phyloP scores from a whole-genome alignment of 768 basidiomycete genomes.

The Hericium erinaceus region DNA sequence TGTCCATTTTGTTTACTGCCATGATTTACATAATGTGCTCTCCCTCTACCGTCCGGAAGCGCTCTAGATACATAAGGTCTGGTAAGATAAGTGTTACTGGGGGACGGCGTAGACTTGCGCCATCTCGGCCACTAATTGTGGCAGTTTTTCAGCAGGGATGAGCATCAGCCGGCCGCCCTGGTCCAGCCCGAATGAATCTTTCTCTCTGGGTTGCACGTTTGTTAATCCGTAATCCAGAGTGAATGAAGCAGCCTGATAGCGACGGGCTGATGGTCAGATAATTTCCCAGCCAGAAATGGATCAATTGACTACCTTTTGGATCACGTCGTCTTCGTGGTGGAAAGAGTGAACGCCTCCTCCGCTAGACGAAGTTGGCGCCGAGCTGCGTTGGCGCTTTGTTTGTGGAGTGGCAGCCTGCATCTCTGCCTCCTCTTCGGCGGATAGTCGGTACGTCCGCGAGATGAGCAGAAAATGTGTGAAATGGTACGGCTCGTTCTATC shows the following conservation, averaged over 20 bases:
- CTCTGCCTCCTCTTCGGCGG: conserved; percentile 59
- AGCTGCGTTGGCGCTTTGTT: conserved; percentile 32
- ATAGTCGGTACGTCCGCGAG: conserved; percentile 70
- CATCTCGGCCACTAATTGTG: conserved; percentile 28
- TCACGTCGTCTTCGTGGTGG: conserved; percentile 79
- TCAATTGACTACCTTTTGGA: conserved; percentile 44
- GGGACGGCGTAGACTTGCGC: conserved; percentile 13
- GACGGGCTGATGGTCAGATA: not conserved
- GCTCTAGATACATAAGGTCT: not conserved
- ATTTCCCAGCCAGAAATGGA: not conserved
- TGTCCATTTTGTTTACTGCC: not conserved
- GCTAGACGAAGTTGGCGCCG: conserved; percentile 18
- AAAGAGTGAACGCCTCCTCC: conserved; percentile 63
- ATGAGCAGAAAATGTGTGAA: conserved; percentile 73
- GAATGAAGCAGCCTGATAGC: conserved; percentile 38
- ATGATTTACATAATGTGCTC: not conserved
- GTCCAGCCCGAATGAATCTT: conserved; percentile 66
- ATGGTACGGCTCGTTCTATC: conserved; percentile 47
- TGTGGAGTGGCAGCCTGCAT: conserved; percentile 28
- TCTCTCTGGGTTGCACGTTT: conserved; percentile 42
- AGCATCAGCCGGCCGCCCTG: conserved; percentile 59
- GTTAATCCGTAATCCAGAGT: conserved; percentile 47
- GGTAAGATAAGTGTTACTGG: not conserved
- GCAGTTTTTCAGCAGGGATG: conserved; percentile 36
- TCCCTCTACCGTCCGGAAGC: not conserved